phyloP scores from a whole-genome alignment of 371 early-diverging fungal genomes.

The Chytridiales sp. region DNA sequence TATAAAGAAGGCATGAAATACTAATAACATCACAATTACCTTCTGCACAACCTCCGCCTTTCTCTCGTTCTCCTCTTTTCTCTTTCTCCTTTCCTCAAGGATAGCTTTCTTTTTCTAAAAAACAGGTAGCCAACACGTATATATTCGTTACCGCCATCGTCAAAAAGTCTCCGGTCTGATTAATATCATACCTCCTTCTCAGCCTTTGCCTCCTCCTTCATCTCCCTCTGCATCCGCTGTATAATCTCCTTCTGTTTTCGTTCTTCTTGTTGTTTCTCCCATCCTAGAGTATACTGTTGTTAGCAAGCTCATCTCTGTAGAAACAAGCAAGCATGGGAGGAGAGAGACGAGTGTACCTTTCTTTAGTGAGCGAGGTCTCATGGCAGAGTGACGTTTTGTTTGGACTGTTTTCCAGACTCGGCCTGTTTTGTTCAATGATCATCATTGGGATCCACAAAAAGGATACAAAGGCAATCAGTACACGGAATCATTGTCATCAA shows the following conservation, averaged over 20 bases:
- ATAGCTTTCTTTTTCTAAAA: conserved; percentile 27
- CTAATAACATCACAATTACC: conserved; percentile 17
- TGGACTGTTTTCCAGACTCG: conserved; percentile 42
- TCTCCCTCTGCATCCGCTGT: conserved; percentile 39
- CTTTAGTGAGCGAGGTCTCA: conserved; percentile 30
- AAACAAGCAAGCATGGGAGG: neutral
- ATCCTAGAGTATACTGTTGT: conserved; percentile 23
- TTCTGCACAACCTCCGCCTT: conserved; percentile 43
- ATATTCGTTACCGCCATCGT: too few relatives aligned
- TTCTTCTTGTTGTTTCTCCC: conserved; percentile 41
- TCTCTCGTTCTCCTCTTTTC: conserved; percentile 42
- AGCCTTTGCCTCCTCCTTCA: conserved; percentile 28
- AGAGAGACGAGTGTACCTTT: conserved; percentile 15
- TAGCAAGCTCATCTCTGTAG: neutral
- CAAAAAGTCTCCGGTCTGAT: conserved; percentile 2
- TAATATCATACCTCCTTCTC: conserved; percentile 29
- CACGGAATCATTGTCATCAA: too few relatives aligned
- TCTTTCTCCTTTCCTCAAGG: conserved; percentile 31
- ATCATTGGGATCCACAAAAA: neutral
- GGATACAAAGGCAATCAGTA: neutral
- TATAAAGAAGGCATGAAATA: neutral
- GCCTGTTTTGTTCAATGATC: conserved; percentile 14
- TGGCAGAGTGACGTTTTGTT: conserved; percentile 27
- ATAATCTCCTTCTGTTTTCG: conserved; percentile 39
- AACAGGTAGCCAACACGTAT: too few relatives aligned